Evolutionary conservation across 768 basidiomycete species (phyloP), one percentile per base, ranked within the genome.

Genomic region (Fomitopsis pulvina): DNA sequence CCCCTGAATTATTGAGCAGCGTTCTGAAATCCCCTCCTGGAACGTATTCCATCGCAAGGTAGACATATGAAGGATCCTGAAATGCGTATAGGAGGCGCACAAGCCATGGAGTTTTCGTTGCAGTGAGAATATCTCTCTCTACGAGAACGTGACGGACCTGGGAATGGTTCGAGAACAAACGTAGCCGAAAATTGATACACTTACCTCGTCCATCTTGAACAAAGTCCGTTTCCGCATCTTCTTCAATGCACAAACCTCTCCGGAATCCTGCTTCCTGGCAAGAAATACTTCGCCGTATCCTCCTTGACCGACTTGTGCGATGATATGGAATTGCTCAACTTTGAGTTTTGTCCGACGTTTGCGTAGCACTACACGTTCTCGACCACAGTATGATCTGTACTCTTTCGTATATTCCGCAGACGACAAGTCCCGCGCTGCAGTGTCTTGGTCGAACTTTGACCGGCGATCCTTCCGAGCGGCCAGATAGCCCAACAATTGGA

Each of bases 11-110:
- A 70, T 97, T 99, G 32, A 99, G 77, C 32, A 99, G 78, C 0
- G 96, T 99, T 16, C 96, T 81, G 73, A 99, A 99, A 64, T 99
- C 96, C 43, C 96, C 96, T 20, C 96, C 96, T 0, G 94, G 93
- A 16, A 98, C 94, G 64, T 96, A 98, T 74, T 98, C 94, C 95
- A 98, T 98, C 1, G 95, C 95, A 41, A 98, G 85, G 63, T 94
- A 98, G 16, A 98, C 92, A 59, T 88, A 76, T 48, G 87, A 76
- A 0, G 81, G 72, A 61, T 99, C 95, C 68, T 99, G 96, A 70
- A 99, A 99, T 2, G 96, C 96, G 63, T 99, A 99, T 3, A 99
- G 71, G 7, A 99, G 73, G 22, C 85, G 76, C 41, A 98, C 96
- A 51, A 99, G 78, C 96, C 96, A 99, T 1, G 95, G 92, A 0